Conservation (phyloP, 371 early-diverging fungal species). For the Choanephora cucurbitarum region DNA sequence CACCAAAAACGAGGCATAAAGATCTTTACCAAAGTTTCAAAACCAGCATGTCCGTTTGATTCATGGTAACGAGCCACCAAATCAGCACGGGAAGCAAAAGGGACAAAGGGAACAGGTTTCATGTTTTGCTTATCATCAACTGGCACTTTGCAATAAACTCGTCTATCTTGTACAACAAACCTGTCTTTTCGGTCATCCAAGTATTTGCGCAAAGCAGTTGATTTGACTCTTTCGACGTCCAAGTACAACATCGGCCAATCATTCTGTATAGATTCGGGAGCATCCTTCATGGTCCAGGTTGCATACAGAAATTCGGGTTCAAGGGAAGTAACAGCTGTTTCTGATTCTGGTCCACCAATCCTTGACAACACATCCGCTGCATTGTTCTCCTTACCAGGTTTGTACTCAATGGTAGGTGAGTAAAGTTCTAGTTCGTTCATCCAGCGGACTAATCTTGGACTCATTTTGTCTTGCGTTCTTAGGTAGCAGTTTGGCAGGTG, state of each 20-base stretch:
- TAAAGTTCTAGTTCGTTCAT: constrained; percentile 12
- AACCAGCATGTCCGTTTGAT: no score
- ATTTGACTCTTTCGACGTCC: background rate
- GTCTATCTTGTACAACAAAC: constrained; percentile 7
- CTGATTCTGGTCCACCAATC: constrained; percentile 4
- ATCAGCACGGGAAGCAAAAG: constrained; percentile 15
- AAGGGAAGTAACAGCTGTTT: constrained; percentile 1
- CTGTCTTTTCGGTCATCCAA: no score
- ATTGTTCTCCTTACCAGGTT: no score
- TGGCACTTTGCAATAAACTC: constrained; percentile 11
- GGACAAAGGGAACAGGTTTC: background rate
- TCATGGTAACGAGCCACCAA: no score
- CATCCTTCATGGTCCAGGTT: no score
- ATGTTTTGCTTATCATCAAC: background rate
- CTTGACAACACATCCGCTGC: constrained; percentile 16
- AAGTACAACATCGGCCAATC: no score
- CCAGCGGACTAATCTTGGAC: constrained; percentile 10
- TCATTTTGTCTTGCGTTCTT: constrained; percentile 28
- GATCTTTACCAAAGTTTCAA: no score
- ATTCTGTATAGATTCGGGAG: no score
- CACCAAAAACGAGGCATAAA: no score
- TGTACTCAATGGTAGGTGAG: constrained; percentile 5
- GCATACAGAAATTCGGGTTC: constrained; percentile 26
- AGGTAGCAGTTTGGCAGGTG: no score
- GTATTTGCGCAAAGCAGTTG: no score